phyloP scores from a whole-genome alignment of 2,329 filamentous ascomycete genomes.

The Ceratocystis smalleyi region DNA sequence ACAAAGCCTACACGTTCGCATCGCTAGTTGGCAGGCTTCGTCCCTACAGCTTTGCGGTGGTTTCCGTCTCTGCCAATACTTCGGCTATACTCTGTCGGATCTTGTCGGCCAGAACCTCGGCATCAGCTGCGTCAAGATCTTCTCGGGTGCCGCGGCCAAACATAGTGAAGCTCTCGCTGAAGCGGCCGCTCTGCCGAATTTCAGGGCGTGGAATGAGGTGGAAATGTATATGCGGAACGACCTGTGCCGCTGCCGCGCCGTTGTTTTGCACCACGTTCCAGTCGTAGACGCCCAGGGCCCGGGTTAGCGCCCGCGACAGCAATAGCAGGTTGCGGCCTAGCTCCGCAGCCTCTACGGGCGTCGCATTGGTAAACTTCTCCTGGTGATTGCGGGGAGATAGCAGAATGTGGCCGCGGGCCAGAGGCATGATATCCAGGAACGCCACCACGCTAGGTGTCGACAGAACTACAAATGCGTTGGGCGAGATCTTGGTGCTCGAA shows the following conservation, averaged over 20 bases:
- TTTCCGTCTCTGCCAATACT: conserved; percentile 31
- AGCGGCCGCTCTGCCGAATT: conserved; percentile 36
- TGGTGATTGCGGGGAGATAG: conserved; percentile 65
- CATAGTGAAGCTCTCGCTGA: conserved; percentile 61
- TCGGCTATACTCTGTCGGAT: conserved; percentile 36
- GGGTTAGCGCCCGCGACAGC: conserved; percentile 54
- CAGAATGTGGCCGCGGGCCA: conserved; percentile 69
- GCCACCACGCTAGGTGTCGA: conserved; percentile 64
- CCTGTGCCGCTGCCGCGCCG: conserved; percentile 73
- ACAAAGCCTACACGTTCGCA: no score
- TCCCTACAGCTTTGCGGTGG: conserved; percentile 16
- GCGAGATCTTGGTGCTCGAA: conserved; percentile 25
- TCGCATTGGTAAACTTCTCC: conserved; percentile 53
- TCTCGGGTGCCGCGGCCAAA: conserved; percentile 59
- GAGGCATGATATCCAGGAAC: conserved; percentile 85
- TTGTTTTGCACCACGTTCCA: conserved; percentile 99
- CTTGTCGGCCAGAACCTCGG: conserved; percentile 39
- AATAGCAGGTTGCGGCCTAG: conserved; percentile 55
- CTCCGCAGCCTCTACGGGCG: conserved; percentile 44
- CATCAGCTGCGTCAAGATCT: conserved; percentile 65
- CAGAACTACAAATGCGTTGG: conserved; percentile 51
- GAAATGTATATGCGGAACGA: conserved; percentile 87
- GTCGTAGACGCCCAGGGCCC: conserved; percentile 56
- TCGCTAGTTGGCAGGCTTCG: not conserved
- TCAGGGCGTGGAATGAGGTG: conserved; percentile 81